phyloP scores from a whole-genome alignment of 768 basidiomycete genomes.

The Boletales sp. region DNA sequence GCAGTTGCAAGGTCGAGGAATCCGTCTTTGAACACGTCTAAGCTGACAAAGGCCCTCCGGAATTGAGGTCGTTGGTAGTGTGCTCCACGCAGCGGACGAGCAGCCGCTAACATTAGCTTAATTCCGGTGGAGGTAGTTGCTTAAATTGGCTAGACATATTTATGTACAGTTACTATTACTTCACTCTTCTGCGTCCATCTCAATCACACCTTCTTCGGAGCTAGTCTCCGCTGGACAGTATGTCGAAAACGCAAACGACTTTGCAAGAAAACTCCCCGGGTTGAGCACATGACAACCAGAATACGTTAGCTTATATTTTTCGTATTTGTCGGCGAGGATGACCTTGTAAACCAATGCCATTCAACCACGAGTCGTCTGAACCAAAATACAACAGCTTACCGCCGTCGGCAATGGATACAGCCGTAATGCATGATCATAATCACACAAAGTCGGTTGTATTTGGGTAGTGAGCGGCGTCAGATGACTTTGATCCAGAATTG shows the following conservation, averaged over 20 bases:
- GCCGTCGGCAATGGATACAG: slow-evolving; percentile 93
- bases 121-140: neutral
- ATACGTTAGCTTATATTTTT: slow-evolving; percentile 93
- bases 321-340: slow-evolving; percentile 93
- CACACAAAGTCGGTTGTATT: slow-evolving; percentile 83
- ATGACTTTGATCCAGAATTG: slow-evolving; percentile 92
- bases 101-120: slow-evolving; percentile 23
- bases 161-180: too few relatives aligned
- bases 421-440: slow-evolving; percentile 88
- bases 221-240: slow-evolving; percentile 83
- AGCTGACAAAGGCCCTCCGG: slow-evolving; percentile 21
- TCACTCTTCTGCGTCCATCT: slow-evolving; percentile 38
- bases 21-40: slow-evolving; percentile 47
- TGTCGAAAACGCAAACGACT: slow-evolving; percentile 81
- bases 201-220: slow-evolving; percentile 71
- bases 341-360: slow-evolving; percentile 45
- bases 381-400: slow-evolving; percentile 43
- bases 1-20: slow-evolving; percentile 76
- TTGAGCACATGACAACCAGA: slow-evolving; percentile 99
- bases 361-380: slow-evolving; percentile 5
- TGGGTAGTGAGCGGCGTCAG: slow-evolving; percentile 82
- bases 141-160: too few relatives aligned
- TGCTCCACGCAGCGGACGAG: slow-evolving; percentile 12
- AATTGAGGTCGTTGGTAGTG: slow-evolving; percentile 5
- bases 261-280: slow-evolving; percentile 87